phyloP scores from a whole-genome alignment of 1,284 basidiomycete species.

The Apiotrichum porosum region DNA sequence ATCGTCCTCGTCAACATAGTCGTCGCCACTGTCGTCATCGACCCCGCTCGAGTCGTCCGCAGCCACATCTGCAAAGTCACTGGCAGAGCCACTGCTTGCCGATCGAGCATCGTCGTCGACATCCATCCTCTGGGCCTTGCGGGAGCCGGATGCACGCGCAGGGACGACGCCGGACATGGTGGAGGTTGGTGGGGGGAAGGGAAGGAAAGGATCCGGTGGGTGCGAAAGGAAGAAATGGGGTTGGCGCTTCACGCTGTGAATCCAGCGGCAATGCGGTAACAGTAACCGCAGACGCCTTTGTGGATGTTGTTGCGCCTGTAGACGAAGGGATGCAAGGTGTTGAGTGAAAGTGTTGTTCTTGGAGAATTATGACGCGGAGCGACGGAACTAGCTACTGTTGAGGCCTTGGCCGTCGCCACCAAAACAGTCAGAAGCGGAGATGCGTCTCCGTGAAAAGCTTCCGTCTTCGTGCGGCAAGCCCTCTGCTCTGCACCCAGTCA shows the following conservation, averaged over 20 bases:
- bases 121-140: constrained; percentile 2
- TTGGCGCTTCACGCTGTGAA: too few species aligned
- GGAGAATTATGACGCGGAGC: too few species aligned
- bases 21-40: constrained; percentile 21
- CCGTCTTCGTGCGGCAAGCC: too few species aligned
- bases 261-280: too few species aligned
- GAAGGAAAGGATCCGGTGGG: too few species aligned
- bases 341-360: not conserved
- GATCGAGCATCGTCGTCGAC: constrained; percentile 5
- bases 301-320: too few species aligned
- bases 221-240: too few species aligned
- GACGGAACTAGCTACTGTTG: too few species aligned
- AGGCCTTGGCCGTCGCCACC: not conserved
- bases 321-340: not conserved
- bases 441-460: too few species aligned
- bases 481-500: too few species aligned
- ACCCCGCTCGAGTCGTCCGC: constrained; percentile 22
- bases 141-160: constrained; percentile 4
- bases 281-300: too few species aligned
- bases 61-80: constrained; percentile 3
- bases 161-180: constrained; percentile 9
- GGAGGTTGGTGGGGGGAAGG: too few species aligned
- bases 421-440: not conserved
- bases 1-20: constrained; percentile 11
- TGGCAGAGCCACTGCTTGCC: not conserved